Conservation (phyloP, 2,329 filamentous ascomycete species). For the Coniochaeta sp. region DNA sequence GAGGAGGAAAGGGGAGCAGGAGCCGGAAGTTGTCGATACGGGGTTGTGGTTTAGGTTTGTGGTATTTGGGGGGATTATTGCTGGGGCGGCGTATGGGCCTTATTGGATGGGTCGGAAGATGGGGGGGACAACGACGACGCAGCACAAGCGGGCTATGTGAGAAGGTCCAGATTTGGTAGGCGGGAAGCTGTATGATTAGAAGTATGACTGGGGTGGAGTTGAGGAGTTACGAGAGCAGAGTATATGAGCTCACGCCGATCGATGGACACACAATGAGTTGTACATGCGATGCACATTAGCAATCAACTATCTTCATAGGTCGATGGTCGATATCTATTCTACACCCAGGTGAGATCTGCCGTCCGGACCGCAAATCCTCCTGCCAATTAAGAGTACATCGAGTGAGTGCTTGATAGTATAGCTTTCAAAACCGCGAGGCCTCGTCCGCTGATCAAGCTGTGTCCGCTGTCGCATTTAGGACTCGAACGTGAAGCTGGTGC, state of each 20-base stretch:
- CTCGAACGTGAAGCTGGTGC: constrained; percentile 84
- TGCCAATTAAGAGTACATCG: constrained; percentile 4
- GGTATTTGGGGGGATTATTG: constrained; percentile 39
- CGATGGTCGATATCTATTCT: constrained; percentile 11
- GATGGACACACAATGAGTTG: no score
- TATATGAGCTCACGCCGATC: no score
- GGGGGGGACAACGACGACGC: constrained; percentile 17
- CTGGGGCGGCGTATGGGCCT: constrained; percentile 38
- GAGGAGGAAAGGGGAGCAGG: constrained; percentile 16
- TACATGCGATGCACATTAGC: neutral
- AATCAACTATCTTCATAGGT: neutral
- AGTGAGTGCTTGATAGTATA: neutral
- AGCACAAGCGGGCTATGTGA: no score
- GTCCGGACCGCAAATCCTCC: constrained; percentile 7
- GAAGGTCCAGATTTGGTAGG: no score
- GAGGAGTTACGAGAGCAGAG: no score
- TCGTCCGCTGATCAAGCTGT: neutral
- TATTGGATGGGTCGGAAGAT: constrained; percentile 29
- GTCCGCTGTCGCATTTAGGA: constrained; percentile 45
- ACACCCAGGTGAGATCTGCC: no score
- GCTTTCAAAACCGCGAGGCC: neutral
- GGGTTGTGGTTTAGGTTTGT: constrained; percentile 38
- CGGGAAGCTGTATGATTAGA: no score
- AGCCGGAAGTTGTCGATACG: constrained; percentile 27
- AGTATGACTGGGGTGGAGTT: no score